phyloP scores from a whole-genome alignment of 192 early-diverging fungal genomes.

The Podila epigama region DNA sequence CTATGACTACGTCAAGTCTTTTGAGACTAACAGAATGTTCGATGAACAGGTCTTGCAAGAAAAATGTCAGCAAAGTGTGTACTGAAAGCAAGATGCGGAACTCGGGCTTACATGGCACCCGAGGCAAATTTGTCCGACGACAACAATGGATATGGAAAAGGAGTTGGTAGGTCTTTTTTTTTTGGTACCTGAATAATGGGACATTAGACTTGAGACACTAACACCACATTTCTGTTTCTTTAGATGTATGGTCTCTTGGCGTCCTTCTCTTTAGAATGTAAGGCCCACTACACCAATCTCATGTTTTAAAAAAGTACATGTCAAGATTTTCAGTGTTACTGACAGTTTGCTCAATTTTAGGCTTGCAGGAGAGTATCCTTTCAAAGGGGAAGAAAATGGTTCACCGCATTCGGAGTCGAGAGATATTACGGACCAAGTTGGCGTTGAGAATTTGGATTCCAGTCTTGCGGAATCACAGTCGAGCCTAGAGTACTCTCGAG shows the following conservation, averaged over 20 bases:
- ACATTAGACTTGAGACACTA: neutral
- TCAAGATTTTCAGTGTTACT: neutral
- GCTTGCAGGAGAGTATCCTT: slow-evolving; percentile 21
- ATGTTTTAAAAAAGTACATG: neutral
- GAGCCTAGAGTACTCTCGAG: neutral
- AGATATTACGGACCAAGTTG: neutral
- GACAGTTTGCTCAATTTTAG: slow-evolving; percentile 3
- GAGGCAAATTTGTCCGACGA: slow-evolving; percentile 9
- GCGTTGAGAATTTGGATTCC: neutral
- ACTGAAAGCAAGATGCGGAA: slow-evolving; percentile 17
- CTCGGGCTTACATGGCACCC: slow-evolving; percentile 28
- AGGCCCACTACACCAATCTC: neutral
- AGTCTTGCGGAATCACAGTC: neutral
- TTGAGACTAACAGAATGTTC: neutral
- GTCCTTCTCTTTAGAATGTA: slow-evolving; percentile 38
- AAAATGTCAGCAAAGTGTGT: neutral
- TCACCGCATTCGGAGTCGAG: too few relatives aligned
- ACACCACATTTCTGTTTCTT: neutral
- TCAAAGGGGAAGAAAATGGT: neutral
- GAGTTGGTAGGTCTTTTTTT: slow-evolving; percentile 13
- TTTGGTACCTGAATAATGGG: neutral
- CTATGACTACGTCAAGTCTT: too few relatives aligned
- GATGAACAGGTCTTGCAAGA: slow-evolving; percentile 25
- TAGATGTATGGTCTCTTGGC: slow-evolving; percentile 40
- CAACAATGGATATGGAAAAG: slow-evolving; percentile 14